Base-by-base conservation (phyloP, 2,329 filamentous ascomycete genomes). In the Cytospora piceae region DNA sequence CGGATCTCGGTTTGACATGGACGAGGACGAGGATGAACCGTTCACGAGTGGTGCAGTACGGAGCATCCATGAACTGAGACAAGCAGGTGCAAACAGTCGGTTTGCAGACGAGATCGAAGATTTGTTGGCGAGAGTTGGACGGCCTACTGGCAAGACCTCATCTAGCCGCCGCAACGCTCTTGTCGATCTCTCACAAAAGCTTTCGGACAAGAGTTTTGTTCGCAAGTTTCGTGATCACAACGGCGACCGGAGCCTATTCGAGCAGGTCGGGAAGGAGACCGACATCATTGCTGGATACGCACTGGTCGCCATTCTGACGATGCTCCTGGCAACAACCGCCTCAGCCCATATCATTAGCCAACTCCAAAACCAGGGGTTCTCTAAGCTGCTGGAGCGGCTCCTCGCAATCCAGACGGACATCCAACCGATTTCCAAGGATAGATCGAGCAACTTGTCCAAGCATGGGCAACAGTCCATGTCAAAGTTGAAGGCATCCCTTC, bases 191-290 rank as follows among this genome's bases (percentile, higher is more conserved):
- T 83, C 83, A 1, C 80, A 83, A 54, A 87, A 86, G 71, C 79
- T 89, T 52, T 82, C 84, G 58, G 80, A 89, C 58, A 87, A 88
- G 71, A 81, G 80, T 0, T 93, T 91, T 71, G 80, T 86, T 32
- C 81, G 82, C 22, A 88, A 91, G 68, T 93, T 97, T 71, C 83
- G 90, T 24, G 89, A 93, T 68, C 89, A 92, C 70, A 87, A 87
- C 8, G 86, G 90, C 64, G 90, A 92, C 68, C 84, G 87, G 62
- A 85, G 85, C 34, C 80, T 97, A 20, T 85, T 93, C 61, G 81
- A 85, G 54, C 84, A 85, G 52, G 80, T 91, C 12, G 82, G 81
- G 0, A 80, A 81, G 58, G 86, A 90, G 71, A 77, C 81, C 1
- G 90, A 93, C 73, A 69, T 83, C 27, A 78, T 90, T 42, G 83